These are phyloP conservation scores for Entomortierella chlamydospora DNA, from an alignment of 192 early-diverging fungal species.

Conservation along the genomic window DNA sequence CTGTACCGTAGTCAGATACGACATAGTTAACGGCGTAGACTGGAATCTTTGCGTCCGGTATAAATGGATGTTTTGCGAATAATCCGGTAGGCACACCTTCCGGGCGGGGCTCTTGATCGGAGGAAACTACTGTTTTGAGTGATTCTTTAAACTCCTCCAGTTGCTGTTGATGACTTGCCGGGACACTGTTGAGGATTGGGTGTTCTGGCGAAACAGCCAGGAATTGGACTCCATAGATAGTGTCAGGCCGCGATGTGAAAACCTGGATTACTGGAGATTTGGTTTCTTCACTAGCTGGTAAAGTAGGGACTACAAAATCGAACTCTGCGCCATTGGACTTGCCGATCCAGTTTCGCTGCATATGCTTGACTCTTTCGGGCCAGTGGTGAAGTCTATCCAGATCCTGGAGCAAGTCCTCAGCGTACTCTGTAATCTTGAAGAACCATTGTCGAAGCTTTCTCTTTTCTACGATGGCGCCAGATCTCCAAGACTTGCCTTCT, in stretches of 20 bases:
- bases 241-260: constrained; percentile 85
- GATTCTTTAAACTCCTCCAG: constrained; percentile 31
- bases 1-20: constrained; percentile 80
- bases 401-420: constrained; percentile 84
- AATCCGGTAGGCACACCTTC: constrained; percentile 73
- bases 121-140: constrained; percentile 1
- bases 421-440: constrained; percentile 86
- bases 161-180: constrained; percentile 14
- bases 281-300: not conserved
- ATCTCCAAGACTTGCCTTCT: constrained; percentile 89
- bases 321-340: constrained; percentile 85
- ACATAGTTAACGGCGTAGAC: constrained; percentile 83
- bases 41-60: constrained; percentile 62
- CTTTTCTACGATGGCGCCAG: constrained; percentile 92
- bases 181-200: constrained; percentile 57
- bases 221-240: constrained; percentile 79
- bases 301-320: constrained; percentile 58
- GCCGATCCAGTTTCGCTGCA: constrained; percentile 96
- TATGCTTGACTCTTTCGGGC: constrained; percentile 89
- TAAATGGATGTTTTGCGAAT: constrained; percentile 73
- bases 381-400: constrained; percentile 81
- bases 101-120: constrained; percentile 22
- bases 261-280: constrained; percentile 59
- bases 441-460: constrained; percentile 93
- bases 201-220: constrained; percentile 77